These are phyloP conservation scores for Prillingera fragicola DNA, from an alignment of 1,284 basidiomycete genomes.

Conservation along the genomic window DNA sequence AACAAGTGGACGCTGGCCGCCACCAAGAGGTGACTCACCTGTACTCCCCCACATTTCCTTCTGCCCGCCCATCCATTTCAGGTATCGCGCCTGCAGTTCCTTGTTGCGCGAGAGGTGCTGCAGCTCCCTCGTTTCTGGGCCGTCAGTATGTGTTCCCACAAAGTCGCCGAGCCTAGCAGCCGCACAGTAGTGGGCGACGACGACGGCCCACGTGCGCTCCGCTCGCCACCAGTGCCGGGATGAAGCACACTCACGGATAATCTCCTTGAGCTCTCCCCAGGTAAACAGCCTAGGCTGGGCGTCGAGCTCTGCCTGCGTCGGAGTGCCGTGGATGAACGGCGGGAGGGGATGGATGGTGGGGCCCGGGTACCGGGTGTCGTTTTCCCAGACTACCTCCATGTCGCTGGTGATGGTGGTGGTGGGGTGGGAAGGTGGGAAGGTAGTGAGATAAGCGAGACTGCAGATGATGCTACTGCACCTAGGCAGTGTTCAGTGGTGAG, in stretches of 20 bases:
- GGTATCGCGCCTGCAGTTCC: constrained; percentile 39
- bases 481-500: too few species aligned
- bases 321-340: constrained; percentile 28
- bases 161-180: too few species aligned
- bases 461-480: too few species aligned
- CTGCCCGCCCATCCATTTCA: constrained; percentile 36
- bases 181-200: too few species aligned
- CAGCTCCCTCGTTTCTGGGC: constrained; percentile 23
- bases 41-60: constrained; percentile 35
- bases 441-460: not conserved
- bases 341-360: constrained; percentile 32
- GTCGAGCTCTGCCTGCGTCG: constrained; percentile 42
- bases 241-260: constrained; percentile 37
- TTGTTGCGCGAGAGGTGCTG: constrained; percentile 38
- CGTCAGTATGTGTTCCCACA: not conserved
- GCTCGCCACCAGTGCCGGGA: too few species aligned
- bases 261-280: constrained; percentile 45
- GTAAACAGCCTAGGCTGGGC: constrained; percentile 42
- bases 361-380: constrained; percentile 38
- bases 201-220: too few species aligned
- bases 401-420: too few species aligned
- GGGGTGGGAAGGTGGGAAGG: not conserved
- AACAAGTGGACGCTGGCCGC: not conserved
- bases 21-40: constrained; percentile 22
- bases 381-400: too few species aligned